Base-by-base conservation (phyloP, 805 yeast species). In the Lipomyces anomalus region DNA sequence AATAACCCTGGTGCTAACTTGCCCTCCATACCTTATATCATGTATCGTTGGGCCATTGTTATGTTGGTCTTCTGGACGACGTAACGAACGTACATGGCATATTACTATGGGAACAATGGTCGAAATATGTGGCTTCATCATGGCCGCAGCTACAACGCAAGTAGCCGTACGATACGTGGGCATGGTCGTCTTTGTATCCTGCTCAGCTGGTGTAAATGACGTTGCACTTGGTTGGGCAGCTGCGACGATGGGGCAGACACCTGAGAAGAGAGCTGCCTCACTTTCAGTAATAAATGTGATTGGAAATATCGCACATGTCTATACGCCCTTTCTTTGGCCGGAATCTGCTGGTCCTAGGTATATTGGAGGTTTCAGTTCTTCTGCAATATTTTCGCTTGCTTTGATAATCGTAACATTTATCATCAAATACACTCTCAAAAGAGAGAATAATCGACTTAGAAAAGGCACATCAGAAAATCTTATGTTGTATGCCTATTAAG, bases 21-120 rank as follows among this genome's bases (percentile, higher is more conserved):
- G 76, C 26, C 82, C 81, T 17, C 81, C 81, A 6, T 78, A 76
- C 57, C 59, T 73, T 42, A 56, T 75, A 42, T 78, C 80, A 0
- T 78, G 74, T 5, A 59, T 72, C 17, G n/a, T 28, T 17, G 26
- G 35, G 22, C 18, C 61, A 67, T 6, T 74, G 79, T 1, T 76
- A 67, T 56, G 43, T 73, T 13, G 47, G 40, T 38, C 48, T 22
- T 39, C 54, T 18, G 46, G 42, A 6, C 40, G 37, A 38, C 34
- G 46, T n/a, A 40, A 46, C 29, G 53, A 41, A 26, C 55, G 55
- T 4, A 50, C 53, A 6, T 42, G 46, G 47, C 50, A 46, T 20
- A 43, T 46, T 21, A 38, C 36, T 4, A 23, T 24, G 18, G 43
- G 36, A 6, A 42, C 23, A 3, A 13, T 16, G 9, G 13, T 28